Evolutionary conservation across 306 rosid genomes (phyloP), one percentile per base, ranked within the genome.

Genomic region (Cucumis hystrix): DNA sequence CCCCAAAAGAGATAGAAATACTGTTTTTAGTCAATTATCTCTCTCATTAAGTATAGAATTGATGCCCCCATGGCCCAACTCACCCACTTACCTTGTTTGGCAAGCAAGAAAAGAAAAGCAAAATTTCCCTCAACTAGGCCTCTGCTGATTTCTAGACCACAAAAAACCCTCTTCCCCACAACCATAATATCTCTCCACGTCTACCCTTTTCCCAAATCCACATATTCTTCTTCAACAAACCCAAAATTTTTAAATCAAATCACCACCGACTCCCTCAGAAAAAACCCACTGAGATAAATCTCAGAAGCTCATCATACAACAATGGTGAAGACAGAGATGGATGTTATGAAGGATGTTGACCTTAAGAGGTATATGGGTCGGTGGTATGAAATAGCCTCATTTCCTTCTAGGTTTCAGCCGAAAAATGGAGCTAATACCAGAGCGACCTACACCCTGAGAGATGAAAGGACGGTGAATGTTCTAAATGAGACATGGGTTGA

Each of bases 311-410:
- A 45, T 12, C 73, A 52, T 15, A 25, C 75, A 69, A 21, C 75
- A 57, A 91, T 89, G 97, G 84, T 87, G n/a, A 75, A 74, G 2
- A 86, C 87, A 78, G 89, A 79, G 58, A 89, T 95, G 97, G 81
- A 82, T 1, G 97, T 89, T 5, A 93, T 80, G 75, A 90, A 75
- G 83, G 80, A 79, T 33, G 40, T 95, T 7, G 97, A 95, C 77
- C 1, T 95, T 28, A 37, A 83, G 77, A 73, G 92, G 25, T 95
- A 92, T 87, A 90, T 88, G 96, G 99, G 99, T 7, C 84, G 97
- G 4, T 95, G 99, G 99, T 95, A 92, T 68, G 99, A 95, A 82
- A 95, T 95, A 18, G 97, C 97, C 0, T 95, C 92, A 13, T 88
- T 92, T 71, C 99, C 97, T 18, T 90, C 97, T 3, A 11, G 55